Evolutionary conservation across 208 protist species (phyloP).

Genomic region (Angomonas deanei): DNA sequence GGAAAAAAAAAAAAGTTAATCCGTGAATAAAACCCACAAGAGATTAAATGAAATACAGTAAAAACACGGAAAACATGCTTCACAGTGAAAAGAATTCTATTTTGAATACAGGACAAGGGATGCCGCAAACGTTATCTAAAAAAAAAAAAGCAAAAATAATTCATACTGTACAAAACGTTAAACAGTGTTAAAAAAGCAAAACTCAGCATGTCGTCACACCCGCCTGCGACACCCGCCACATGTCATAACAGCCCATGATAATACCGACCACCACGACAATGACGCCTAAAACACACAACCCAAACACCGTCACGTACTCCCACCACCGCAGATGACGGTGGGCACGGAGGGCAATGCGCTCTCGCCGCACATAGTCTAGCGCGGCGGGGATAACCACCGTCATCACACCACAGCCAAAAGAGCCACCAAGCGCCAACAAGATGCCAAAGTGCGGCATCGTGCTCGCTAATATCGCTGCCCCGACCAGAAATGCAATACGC

Average conservation of each 20-base stretch:
- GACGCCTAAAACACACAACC: conserved; percentile 11
- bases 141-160: conserved; percentile 4
- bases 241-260: conserved; percentile 22
- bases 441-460: conserved; percentile 39
- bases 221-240: conserved; percentile 22
- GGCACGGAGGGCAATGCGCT: conserved; percentile 16
- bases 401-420: conserved; percentile 20
- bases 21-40: not conserved
- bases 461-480: conserved; percentile 17
- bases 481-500: conserved; percentile 23
- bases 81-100: too few relatives aligned
- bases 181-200: not conserved
- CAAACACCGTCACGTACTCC: conserved; percentile 27
- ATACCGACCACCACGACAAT: conserved; percentile 17
- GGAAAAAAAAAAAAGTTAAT: not conserved
- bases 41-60: not conserved
- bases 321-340: conserved; percentile 15
- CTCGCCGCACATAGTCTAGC: conserved; percentile 36
- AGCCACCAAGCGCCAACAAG: conserved; percentile 19
- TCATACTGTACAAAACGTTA: too few relatives aligned
- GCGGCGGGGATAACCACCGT: conserved; percentile 25
- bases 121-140: too few relatives aligned
- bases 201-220: conserved; percentile 24
- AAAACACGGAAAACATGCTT: too few relatives aligned
- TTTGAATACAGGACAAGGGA: too few relatives aligned